Percentiles rank a stretch among this genome's conserved stretches.
These are phyloP conservation scores for Leucocoprinus sp. DNA, from an alignment of 768 basidiomycete genomes.

Conservation along the genomic window DNA sequence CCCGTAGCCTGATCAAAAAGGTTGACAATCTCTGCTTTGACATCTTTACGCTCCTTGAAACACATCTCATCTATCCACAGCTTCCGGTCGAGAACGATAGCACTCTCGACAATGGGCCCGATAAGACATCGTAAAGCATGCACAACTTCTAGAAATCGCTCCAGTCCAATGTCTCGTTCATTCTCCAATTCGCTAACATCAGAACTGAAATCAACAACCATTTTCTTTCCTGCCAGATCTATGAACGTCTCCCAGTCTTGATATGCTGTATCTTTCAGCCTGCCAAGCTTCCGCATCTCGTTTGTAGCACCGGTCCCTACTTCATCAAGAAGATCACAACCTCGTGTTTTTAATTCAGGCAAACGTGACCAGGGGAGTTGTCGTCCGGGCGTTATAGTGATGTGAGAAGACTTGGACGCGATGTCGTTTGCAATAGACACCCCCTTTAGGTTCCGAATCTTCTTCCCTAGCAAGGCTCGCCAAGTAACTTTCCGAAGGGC, in stretches of 20 bases:
- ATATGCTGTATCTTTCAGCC: conserved; percentile 44
- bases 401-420: too few species aligned
- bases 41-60: neutral
- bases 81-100: conserved; percentile 55
- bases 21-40: conserved; percentile 34
- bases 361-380: conserved; percentile 17
- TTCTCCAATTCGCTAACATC: neutral
- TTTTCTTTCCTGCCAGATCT: conserved; percentile 17
- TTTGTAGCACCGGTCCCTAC: conserved; percentile 2
- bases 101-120: conserved; percentile 59
- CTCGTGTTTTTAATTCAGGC: conserved; percentile 2
- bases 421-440: neutral
- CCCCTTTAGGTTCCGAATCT: neutral
- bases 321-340: neutral
- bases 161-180: conserved; percentile 17
- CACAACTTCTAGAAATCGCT: conserved; percentile 43
- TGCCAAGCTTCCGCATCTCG: conserved; percentile 25
- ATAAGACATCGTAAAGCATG: conserved; percentile 62
- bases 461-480: conserved; percentile 46
- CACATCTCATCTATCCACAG: conserved; percentile 38
- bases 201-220: conserved; percentile 20
- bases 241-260: conserved; percentile 41
- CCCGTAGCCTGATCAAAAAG: conserved; percentile 67
- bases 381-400: conserved; percentile 2
- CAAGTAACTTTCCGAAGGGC: conserved; percentile 64